These are phyloP conservation scores for Ogataea hybrid DNA, from an alignment of 1,139 yeast genomes.

Conservation along the genomic window DNA sequence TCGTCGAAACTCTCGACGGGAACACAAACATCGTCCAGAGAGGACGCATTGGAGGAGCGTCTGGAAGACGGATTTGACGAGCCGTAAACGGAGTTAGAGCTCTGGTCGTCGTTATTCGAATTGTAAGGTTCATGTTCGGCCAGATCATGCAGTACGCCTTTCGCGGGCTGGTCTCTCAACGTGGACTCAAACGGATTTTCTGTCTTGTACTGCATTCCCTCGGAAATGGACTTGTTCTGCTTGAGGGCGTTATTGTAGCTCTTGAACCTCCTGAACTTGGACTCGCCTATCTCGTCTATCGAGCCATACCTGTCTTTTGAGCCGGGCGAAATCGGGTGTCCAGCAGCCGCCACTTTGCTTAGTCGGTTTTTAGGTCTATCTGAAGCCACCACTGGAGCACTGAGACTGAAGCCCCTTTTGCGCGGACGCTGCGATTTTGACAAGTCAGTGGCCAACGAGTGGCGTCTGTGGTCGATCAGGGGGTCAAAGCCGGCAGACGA, in stretches of 20 bases:
- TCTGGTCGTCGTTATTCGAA: conserved; percentile 17
- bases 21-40: conserved; percentile 86
- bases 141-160: conserved; percentile 3
- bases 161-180: conserved; percentile 1
- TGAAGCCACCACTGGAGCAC: conserved; percentile 9
- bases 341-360: conserved; percentile 1
- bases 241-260: conserved; percentile 7
- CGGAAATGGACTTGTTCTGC: conserved; percentile 3
- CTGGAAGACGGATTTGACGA: conserved; percentile 71
- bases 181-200: conserved; percentile 17
- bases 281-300: conserved; percentile 3
- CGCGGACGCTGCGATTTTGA: conserved; percentile 1
- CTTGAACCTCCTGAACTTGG: conserved; percentile 3
- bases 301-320: conserved; percentile 7
- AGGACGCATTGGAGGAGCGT: conserved; percentile 65
- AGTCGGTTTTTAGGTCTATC: conserved; percentile 7
- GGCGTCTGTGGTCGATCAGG: conserved; percentile 27
- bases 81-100: conserved; percentile 31
- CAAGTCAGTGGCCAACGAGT: conserved; percentile 1
- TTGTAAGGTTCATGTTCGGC: conserved; percentile 8
- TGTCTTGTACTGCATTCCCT: conserved; percentile 10
- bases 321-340: neutral
- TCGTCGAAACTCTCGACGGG: conserved; percentile 58
- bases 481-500: conserved; percentile 21
- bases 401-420: neutral